Base-by-base conservation (phyloP, 768 basidiomycete genomes). In the Trametes cubensis region DNA sequence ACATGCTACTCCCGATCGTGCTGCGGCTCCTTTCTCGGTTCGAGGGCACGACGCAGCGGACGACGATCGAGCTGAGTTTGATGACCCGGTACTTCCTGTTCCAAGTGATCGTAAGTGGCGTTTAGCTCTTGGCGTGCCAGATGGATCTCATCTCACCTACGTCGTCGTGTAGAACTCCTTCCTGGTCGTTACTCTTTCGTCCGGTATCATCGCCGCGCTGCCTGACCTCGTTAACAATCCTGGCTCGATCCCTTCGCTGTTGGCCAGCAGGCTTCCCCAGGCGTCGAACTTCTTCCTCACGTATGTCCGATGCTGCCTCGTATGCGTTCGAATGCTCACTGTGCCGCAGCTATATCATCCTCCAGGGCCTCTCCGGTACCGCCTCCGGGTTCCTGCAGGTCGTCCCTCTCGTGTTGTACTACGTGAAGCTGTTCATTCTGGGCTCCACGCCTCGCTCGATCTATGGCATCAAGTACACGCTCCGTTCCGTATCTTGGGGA, bases 1-100 rank as follows among this genome's bases (percentile, higher is more conserved):
- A 95, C 87, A 85, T 94, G 86, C 79, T 98, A 7, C 80, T 99
- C 1, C 85, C 88, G 81, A 90, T 94, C 69, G 68, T 98, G 17
- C 74, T 98, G 61, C 83, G 96, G 41, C 76, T 92, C 21, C 77
- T 98, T 28, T 92, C 87, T 14, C 79, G 84, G 20, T 89, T 97
- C 56, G 93, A 98, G 76, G 97, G 97, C 20, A 92, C 94, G 20
- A 95, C 96, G 0, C 88, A 90, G 66, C 81, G 82, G 38, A 91
- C 88, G 0, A 88, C 86, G 0, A 76, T 98, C 44, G 96, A 99
- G 68, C 81, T 97, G 5, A 91, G 89, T 54, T 75, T 99, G 70
- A 97, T 98, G 95, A 87, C 86, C 1, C 81, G 97, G 21, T 98
- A 82, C 77, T 96, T 96, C 78, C 78, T 93, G 65, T 97, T 97